Percentiles rank a stretch among this genome's conserved stretches.
Evolutionary conservation across 1,139 yeast species (phyloP).

Genomic region (Diutina scorzettiae): DNA sequence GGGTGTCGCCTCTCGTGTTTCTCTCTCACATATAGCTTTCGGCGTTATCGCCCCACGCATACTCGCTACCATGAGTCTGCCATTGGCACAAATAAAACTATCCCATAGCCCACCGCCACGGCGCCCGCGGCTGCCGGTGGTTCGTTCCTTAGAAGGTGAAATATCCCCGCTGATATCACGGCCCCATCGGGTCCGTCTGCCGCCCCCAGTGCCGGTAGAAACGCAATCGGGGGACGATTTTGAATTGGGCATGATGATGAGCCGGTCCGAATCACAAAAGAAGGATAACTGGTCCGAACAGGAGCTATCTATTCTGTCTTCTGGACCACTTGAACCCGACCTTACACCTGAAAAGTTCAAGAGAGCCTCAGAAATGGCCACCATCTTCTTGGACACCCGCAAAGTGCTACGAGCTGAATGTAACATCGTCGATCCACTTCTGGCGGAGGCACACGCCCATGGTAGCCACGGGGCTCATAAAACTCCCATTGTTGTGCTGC

Average conservation of each 20-base stretch:
- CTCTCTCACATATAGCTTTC: too few relatives aligned
- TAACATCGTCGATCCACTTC: slow-evolving; percentile 23
- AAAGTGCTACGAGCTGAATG: slow-evolving; percentile 29
- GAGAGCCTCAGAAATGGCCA: slow-evolving; percentile 32
- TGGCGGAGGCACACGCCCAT: slow-evolving; percentile 9
- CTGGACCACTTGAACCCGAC: background rate
- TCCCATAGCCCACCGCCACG: background rate
- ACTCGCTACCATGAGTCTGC: slow-evolving; percentile 3
- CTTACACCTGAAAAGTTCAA: slow-evolving; percentile 10
- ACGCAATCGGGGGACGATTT: background rate
- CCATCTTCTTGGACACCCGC: slow-evolving; percentile 31
- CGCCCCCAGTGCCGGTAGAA: background rate
- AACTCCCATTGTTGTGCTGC: slow-evolving; percentile 9
- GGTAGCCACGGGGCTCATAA: slow-evolving; percentile 8
- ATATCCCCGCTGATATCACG: background rate
- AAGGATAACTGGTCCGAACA: too few relatives aligned
- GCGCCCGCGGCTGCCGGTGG: background rate
- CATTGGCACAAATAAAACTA: slow-evolving; percentile 1
- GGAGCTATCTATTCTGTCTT: too few relatives aligned
- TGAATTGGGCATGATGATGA: background rate
- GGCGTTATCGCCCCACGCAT: too few relatives aligned
- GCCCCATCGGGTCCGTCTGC: background rate
- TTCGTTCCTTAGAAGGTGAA: too few relatives aligned
- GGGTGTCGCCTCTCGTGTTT: too few relatives aligned
- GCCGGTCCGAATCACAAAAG: too few relatives aligned